Conservation (phyloP, 805 yeast genomes). For the Wickerhamiella nectarea region DNA sequence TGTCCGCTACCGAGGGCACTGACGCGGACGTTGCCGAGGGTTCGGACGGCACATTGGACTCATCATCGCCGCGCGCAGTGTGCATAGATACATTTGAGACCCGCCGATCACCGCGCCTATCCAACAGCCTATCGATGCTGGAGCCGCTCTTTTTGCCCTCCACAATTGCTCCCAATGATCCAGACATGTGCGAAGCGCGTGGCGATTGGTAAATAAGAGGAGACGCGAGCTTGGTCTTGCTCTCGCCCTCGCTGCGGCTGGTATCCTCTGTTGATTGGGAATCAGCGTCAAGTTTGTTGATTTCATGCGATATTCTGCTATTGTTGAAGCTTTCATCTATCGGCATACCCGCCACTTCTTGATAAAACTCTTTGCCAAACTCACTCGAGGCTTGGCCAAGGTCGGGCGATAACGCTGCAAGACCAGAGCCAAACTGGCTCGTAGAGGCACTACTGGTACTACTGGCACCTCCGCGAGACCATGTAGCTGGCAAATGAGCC, state of each 20-base stretch:
- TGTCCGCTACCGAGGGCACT: not conserved
- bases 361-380: constrained; percentile 1
- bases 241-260: not conserved
- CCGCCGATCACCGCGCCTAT: not conserved
- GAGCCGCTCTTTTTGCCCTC: not conserved
- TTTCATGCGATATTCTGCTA: not conserved
- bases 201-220: not conserved
- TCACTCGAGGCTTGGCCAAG: constrained; percentile 2
- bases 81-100: not conserved
- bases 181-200: not conserved
- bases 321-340: not conserved
- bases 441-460: not conserved
- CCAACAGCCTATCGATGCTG: not conserved
- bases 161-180: not conserved
- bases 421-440: not conserved
- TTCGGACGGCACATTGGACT: constrained; percentile 1
- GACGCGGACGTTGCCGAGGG: constrained; percentile 1
- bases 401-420: constrained; percentile 5
- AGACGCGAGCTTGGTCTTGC: not conserved
- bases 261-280: not conserved
- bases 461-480: constrained; percentile 2
- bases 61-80: not conserved
- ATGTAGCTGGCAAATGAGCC: constrained; percentile 8
- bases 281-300: not conserved
- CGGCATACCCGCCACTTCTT: constrained; percentile 5